Evolutionary conservation across 345 rosid species (phyloP).

Genomic region (Arabidopsis suecica): DNA sequence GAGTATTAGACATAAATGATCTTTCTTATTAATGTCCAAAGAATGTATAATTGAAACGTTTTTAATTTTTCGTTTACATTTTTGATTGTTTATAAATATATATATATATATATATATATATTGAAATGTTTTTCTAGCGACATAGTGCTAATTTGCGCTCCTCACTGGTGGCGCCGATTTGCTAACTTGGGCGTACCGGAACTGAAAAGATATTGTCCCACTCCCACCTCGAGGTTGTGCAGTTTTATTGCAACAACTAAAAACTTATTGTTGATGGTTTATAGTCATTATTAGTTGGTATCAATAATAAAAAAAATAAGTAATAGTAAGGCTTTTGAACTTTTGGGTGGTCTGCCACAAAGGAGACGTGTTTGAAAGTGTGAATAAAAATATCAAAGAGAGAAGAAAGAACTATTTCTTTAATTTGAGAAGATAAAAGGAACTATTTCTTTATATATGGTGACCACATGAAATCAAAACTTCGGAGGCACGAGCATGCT

Average conservation of each 20-base stretch:
- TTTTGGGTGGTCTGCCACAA: constrained; percentile 48
- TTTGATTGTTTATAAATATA: too few relatives aligned
- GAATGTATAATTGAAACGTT: not conserved
- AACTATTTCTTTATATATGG: constrained; percentile 26
- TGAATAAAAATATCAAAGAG: constrained; percentile 28
- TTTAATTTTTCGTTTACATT: not conserved
- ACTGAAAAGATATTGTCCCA: not conserved
- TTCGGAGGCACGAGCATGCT: constrained; percentile 42
- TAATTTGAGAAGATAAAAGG: constrained; percentile 8
- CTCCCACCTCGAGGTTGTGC: not conserved
- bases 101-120: too few relatives aligned
- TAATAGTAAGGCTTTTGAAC: constrained; percentile 30
- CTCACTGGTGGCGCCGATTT: too few relatives aligned
- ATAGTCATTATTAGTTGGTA: not conserved
- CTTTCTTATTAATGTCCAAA: too few relatives aligned
- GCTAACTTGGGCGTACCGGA: not conserved
- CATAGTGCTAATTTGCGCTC: not conserved
- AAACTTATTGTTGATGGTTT: not conserved
- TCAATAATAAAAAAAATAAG: not conserved
- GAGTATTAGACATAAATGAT: not conserved
- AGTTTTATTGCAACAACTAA: not conserved
- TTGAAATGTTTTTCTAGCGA: not conserved
- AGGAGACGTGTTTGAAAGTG: constrained; percentile 47
- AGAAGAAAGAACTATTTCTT: constrained; percentile 33
- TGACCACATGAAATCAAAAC: constrained; percentile 42